Base-by-base conservation (phyloP, 805 yeast species). In the Candida railenensis region DNA sequence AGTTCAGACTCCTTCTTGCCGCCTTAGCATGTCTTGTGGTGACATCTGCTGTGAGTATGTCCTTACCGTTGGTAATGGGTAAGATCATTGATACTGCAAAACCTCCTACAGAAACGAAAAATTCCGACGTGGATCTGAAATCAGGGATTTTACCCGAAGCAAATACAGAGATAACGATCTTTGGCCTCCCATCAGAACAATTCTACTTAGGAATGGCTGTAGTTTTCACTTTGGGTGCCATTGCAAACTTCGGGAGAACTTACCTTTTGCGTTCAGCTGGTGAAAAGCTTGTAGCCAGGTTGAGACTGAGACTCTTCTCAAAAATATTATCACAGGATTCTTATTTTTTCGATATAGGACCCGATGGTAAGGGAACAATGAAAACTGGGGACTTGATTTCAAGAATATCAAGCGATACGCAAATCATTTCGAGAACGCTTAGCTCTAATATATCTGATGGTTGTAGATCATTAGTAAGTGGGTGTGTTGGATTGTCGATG, bases 381-480 rank as follows among this genome's bases (percentile, higher is more conserved):
- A 81, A 91, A 52, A 89, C 90, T 8, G 98, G 98, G 36, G 98
- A 92, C 61, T 73, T 92, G 57, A 42, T 92, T 38, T 89, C 96
- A 3, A 74, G 98, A 50, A 70, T 92, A 41, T 86, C 94, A 3
- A 85, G 88, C 37, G 98, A 92, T 62, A 87, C 97, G 1, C 89
- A 90, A 25, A 82, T 92, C 38, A 95, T 92, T 12, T 80, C 96
- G 4, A 81, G 85, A 57, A 82, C 96, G 0, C 80, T 92, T 16
- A 89, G 97, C 30, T 92, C 87, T 54, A 91, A 92, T 62, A 76
- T 92, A 20, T 85, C 94, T 47, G 97, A 92, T 62, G 98, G 98
- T n/a, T 76, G 90, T 33, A 72, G 97, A 48, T 83, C 97, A 0
- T 63, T 83, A 1, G 81, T 92, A 18, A 82, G 89, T 56, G 96